These are phyloP conservation scores for Penicillium goetzii DNA, from an alignment of 495 filamentous ascomycete genomes.

Conservation along the genomic window DNA sequence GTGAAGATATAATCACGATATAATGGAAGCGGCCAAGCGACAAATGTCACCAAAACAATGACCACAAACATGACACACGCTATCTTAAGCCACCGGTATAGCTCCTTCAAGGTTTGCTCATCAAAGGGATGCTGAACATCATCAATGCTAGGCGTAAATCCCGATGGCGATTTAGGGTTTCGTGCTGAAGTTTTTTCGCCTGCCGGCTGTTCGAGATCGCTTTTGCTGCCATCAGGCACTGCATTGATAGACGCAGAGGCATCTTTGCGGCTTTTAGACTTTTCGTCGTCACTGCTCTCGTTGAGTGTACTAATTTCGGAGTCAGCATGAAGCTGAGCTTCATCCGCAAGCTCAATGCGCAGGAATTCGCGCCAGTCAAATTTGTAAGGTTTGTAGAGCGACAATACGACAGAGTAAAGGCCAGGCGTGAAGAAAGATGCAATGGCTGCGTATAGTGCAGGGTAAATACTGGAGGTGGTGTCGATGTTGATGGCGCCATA, in stretches of 20 bases:
- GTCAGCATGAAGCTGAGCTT: constrained; percentile 25
- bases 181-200: not conserved
- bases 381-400: constrained; percentile 45
- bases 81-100: constrained; percentile 43
- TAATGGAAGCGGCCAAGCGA: constrained; percentile 49
- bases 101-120: constrained; percentile 34
- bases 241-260: not conserved
- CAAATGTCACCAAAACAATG: constrained; percentile 44
- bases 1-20: constrained; percentile 51
- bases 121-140: constrained; percentile 43
- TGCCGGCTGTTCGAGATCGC: not conserved
- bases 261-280: not conserved
- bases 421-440: constrained; percentile 42
- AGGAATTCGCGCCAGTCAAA: constrained; percentile 56
- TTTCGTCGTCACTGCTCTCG: constrained; percentile 17
- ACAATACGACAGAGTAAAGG: constrained; percentile 47
- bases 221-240: constrained; percentile 10
- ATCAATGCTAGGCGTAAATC: constrained; percentile 22
- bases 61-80: constrained; percentile 44
- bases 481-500: constrained; percentile 39
- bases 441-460: constrained; percentile 41
- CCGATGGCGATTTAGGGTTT: not conserved
- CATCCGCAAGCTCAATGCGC: constrained; percentile 42
- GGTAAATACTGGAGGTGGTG: constrained; percentile 38
- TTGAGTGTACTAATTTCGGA: constrained; percentile 23